These are phyloP conservation scores for Oryza coarctata DNA, from an alignment of 176 grass and related monocot genomes.

Conservation along the genomic window DNA sequence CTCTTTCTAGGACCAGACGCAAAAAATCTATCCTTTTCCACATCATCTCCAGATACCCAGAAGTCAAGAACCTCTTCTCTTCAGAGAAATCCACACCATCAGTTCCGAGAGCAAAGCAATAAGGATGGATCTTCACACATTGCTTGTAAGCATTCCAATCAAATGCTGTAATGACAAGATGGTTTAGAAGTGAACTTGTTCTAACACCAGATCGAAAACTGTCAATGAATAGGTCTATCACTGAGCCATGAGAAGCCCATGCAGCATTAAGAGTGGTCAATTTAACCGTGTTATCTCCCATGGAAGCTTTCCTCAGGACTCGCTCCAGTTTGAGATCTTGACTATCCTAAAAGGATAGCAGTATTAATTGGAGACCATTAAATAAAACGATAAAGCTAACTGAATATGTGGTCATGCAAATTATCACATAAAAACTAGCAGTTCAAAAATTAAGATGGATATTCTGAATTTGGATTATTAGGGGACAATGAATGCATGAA, in stretches of 20 bases:
- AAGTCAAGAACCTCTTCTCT: slow-evolving; percentile 68
- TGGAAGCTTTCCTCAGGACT: slow-evolving; percentile 58
- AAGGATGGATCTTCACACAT: slow-evolving; percentile 54
- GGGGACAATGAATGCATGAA: neutral
- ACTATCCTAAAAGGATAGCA: slow-evolving; percentile 49
- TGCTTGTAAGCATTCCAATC: slow-evolving; percentile 57
- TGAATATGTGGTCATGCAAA: neutral
- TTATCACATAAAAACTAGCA: neutral
- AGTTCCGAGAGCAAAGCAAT: slow-evolving; percentile 63
- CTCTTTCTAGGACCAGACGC: slow-evolving; percentile 63
- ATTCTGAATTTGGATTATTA: neutral
- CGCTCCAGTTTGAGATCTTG: slow-evolving; percentile 55
- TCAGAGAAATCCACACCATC: slow-evolving; percentile 66
- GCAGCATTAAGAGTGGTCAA: slow-evolving; percentile 74
- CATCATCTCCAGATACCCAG: slow-evolving; percentile 80
- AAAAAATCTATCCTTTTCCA: slow-evolving; percentile 77
- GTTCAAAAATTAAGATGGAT: neutral
- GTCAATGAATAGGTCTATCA: slow-evolving; percentile 65
- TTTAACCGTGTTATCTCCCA: slow-evolving; percentile 63
- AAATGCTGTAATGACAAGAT: slow-evolving; percentile 65
- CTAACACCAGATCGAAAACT: slow-evolving; percentile 47
- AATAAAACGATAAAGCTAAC: slow-evolving; percentile 1
- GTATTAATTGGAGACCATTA: slow-evolving; percentile 26
- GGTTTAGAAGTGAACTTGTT: slow-evolving; percentile 54
- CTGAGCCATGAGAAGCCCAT: slow-evolving; percentile 68